Base-by-base conservation (phyloP, 1,284 basidiomycete species). In the Fistulinella staudtii region DNA sequence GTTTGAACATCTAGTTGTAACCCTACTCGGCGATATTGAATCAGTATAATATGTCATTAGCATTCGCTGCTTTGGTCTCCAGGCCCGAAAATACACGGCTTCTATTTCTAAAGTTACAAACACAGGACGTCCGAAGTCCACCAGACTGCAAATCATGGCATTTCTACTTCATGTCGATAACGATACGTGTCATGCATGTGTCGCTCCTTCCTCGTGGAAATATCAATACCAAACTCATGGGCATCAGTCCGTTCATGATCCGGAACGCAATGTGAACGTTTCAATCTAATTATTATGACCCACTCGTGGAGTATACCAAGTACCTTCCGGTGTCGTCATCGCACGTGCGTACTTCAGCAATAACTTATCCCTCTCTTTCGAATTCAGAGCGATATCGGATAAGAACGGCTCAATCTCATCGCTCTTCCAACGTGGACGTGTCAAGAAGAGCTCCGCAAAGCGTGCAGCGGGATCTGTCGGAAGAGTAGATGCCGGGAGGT, bases 291-390 rank as follows among this genome's bases (percentile, higher is more conserved):
- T 70, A 52, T 59, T 72, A 52, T 74, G 76, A 52, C 74, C 73
- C 27, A 74, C 74, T 50, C 86, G 69, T 2, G 82, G 73, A 1
- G 83, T 87, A 60, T 89, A 90, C 73, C 76, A 86, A 40, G 77
- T 61, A n/a, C 82, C 80, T 28, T 79, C 72, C 1, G 71, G 54
- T 42, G 87, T 85, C 45, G 83, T 88, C 29, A 84, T 76, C 4
- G 85, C 79, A 36, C 93, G 72, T 21, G 90, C 87, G 61, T 86
- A 89, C 67, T 92, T 95, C 36, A 90, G 76, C 27, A 95, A 68
- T 49, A 95, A 61, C 64, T 85, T 91, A 58, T 96, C 93, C 36
- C 85, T 72, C 54, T 90, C 90, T 65, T 94, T 94, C n/a, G 71
- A 70, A 59, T 89, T 81, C 9, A 91, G 71, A 0, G 82, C 83